phyloP scores from a whole-genome alignment of 2,329 filamentous ascomycete species.

The Ciborinia camelliae region DNA sequence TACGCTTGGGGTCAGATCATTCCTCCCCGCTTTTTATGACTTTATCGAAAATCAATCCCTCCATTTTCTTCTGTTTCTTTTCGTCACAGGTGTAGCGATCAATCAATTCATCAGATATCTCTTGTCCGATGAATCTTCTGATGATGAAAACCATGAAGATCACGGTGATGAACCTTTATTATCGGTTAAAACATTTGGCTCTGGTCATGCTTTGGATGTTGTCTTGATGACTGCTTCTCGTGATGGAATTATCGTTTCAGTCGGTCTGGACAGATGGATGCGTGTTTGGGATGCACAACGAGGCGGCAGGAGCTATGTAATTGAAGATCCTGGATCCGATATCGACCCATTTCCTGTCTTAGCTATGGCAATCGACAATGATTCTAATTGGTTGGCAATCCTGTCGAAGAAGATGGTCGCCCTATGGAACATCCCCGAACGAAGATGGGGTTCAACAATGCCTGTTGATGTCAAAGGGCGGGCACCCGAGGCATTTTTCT shows the following conservation, averaged over 20 bases:
- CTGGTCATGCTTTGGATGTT: slow-evolving; percentile 67
- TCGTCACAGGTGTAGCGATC: slow-evolving; percentile 62
- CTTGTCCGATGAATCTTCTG: slow-evolving; percentile 56
- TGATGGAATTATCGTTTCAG: slow-evolving; percentile 63
- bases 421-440: slow-evolving; percentile 60
- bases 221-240: slow-evolving; percentile 60
- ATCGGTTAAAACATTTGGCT: slow-evolving; percentile 56
- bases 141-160: slow-evolving; percentile 45
- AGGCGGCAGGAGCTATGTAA: slow-evolving; percentile 41
- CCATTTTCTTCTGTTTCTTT: slow-evolving; percentile 59
- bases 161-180: slow-evolving; percentile 50
- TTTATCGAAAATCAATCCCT: slow-evolving; percentile 59
- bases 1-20: slow-evolving; percentile 43
- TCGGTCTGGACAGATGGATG: slow-evolving; percentile 67
- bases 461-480: slow-evolving; percentile 55
- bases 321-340: slow-evolving; percentile 39
- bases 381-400: slow-evolving; percentile 63
- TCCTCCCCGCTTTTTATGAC: slow-evolving; percentile 61
- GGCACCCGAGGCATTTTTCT: slow-evolving; percentile 61
- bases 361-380: slow-evolving; percentile 61
- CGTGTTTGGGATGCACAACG: slow-evolving; percentile 59
- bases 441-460: slow-evolving; percentile 54
- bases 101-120: slow-evolving; percentile 72
- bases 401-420: slow-evolving; percentile 54
- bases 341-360: slow-evolving; percentile 54